phyloP scores from a whole-genome alignment of 2,329 filamentous ascomycete genomes.

The Shiraia bambusicola region DNA sequence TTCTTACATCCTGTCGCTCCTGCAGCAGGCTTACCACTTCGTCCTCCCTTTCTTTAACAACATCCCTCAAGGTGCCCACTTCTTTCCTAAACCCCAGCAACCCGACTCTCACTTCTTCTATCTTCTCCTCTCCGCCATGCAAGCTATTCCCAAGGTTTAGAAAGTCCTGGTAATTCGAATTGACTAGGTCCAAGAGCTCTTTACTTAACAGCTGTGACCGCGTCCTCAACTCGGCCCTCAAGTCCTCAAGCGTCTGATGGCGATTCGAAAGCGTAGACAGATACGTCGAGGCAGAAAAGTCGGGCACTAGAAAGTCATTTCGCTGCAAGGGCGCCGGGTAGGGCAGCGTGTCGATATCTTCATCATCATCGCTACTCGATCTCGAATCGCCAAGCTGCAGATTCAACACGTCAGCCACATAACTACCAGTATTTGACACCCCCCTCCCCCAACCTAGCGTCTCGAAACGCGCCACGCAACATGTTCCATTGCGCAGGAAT shows the following conservation, averaged over 20 bases:
- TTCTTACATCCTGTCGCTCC: slow-evolving; percentile 71
- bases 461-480: background rate
- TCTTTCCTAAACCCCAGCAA: slow-evolving; percentile 83
- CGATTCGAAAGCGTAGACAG: slow-evolving; percentile 80
- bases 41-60: slow-evolving; percentile 62
- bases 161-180: slow-evolving; percentile 92
- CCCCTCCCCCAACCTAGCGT: background rate
- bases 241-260: slow-evolving; percentile 93
- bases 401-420: background rate
- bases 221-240: slow-evolving; percentile 81
- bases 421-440: slow-evolving; percentile 1
- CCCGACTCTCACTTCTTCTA: slow-evolving; percentile 86
- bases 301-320: slow-evolving; percentile 71
- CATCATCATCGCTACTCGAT: slow-evolving; percentile 51
- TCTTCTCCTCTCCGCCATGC: slow-evolving; percentile 83
- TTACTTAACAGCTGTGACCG: slow-evolving; percentile 76
- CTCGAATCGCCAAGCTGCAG: slow-evolving; percentile 17
- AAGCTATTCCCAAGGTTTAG: slow-evolving; percentile 78
- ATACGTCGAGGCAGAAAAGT: slow-evolving; percentile 80
- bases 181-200: slow-evolving; percentile 92
- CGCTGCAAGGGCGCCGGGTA: slow-evolving; percentile 86
- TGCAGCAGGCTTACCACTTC: slow-evolving; percentile 64
- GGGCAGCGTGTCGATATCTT: slow-evolving; percentile 68
- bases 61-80: slow-evolving; percentile 69
- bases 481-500: background rate